Evolutionary conservation across 352 stramenopile genomes (phyloP).

Genomic region (Phytopythium kandeliae): DNA sequence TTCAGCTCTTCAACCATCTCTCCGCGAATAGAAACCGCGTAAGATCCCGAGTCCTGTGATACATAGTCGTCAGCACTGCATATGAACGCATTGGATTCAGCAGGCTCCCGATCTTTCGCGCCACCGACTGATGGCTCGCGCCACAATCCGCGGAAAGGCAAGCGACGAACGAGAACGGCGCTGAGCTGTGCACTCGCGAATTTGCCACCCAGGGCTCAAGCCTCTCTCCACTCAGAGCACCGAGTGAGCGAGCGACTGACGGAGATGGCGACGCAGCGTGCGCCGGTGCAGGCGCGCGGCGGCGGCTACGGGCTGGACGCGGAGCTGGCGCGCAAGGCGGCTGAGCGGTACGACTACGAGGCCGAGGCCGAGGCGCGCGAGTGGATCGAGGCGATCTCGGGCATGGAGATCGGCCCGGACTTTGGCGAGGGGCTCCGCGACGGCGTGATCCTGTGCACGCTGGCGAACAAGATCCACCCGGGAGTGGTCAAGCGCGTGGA

Average conservation of each 20-base stretch:
- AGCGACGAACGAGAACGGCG: neutral
- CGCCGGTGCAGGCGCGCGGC: constrained; percentile 57
- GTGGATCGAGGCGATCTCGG: constrained; percentile 84
- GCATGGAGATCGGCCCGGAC: constrained; percentile 63
- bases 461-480: constrained; percentile 79
- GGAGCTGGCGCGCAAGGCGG: constrained; percentile 77
- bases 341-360: constrained; percentile 87
- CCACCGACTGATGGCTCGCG: constrained; percentile 6
- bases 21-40: too few relatives aligned
- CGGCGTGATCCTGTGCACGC: constrained; percentile 77
- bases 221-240: neutral
- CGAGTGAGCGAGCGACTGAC: neutral
- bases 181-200: constrained; percentile 4
- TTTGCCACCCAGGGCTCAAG: neutral
- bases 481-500: constrained; percentile 63
- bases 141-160: constrained; percentile 6
- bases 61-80: too few relatives aligned
- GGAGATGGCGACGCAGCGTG: constrained; percentile 16
- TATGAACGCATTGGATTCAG: too few relatives aligned
- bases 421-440: constrained; percentile 78
- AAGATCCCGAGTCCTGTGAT: neutral
- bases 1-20: too few relatives aligned
- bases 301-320: constrained; percentile 88
- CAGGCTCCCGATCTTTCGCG: too few relatives aligned
- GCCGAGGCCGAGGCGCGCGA: constrained; percentile 79